Percentiles rank a stretch among this genome's conserved stretches.
These are phyloP conservation scores for Salix suchowensis DNA, from an alignment of 345 rosid species.

Conservation along the genomic window DNA sequence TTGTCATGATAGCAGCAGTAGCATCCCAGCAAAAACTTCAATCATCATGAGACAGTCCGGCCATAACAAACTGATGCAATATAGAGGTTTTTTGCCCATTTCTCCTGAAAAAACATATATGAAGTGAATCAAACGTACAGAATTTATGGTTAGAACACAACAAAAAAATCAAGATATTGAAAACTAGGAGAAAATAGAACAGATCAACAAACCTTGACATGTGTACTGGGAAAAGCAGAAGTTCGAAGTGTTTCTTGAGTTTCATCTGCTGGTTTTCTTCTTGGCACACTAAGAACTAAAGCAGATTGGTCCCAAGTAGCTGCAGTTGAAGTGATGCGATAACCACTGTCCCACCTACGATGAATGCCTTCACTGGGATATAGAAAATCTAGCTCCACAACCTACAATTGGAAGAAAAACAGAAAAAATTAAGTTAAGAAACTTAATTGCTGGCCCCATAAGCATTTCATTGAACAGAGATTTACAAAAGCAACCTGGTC, in stretches of 20 bases:
- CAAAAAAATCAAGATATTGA: neutral
- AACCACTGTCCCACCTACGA: slow-evolving; percentile 91
- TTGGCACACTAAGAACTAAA: slow-evolving; percentile 84
- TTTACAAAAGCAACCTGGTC: slow-evolving; percentile 58
- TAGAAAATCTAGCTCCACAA: slow-evolving; percentile 92
- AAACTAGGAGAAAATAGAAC: neutral
- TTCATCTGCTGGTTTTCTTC: slow-evolving; percentile 82
- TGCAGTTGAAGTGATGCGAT: slow-evolving; percentile 88
- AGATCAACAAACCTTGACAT: slow-evolving; percentile 63
- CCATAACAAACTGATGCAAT: slow-evolving; percentile 90
- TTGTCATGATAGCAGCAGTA: slow-evolving; percentile 15
- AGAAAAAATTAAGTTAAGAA: neutral
- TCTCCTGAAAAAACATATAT: slow-evolving; percentile 55
- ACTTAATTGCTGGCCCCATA: neutral
- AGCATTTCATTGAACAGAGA: slow-evolving; percentile 3
- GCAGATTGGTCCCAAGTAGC: slow-evolving; percentile 97
- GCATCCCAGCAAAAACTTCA: slow-evolving; percentile 33
- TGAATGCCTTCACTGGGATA: slow-evolving; percentile 99
- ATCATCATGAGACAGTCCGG: slow-evolving; percentile 82
- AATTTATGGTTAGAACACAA: neutral
- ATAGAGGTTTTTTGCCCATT: slow-evolving; percentile 94
- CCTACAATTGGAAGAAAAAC: slow-evolving; percentile 37
- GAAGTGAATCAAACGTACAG: neutral
- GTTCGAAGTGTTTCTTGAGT: slow-evolving; percentile 96
- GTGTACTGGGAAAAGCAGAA: slow-evolving; percentile 91